These are phyloP conservation scores for Crithidia bombi DNA, from an alignment of 208 protist species.

Conservation along the genomic window DNA sequence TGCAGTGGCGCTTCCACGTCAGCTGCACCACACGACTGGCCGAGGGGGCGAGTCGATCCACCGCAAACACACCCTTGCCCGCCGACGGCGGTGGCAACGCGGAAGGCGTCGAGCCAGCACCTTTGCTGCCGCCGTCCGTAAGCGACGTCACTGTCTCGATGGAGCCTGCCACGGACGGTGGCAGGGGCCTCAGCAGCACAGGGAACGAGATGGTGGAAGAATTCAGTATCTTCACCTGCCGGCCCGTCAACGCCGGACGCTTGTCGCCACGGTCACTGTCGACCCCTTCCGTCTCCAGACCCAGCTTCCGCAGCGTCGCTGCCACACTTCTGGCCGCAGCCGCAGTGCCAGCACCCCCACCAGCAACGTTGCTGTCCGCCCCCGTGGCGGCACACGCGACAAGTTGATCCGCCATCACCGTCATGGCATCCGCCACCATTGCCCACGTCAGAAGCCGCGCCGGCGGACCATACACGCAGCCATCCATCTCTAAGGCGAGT, in stretches of 20 bases:
- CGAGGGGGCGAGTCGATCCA: neutral
- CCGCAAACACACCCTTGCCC: neutral
- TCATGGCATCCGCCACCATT: constrained; percentile 35
- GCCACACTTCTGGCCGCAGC: neutral
- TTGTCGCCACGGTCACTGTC: neutral
- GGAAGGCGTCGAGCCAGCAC: neutral
- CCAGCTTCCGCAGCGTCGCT: neutral
- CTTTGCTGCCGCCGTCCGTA: neutral
- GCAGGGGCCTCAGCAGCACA: constrained; percentile 12
- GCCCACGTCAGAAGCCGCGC: constrained; percentile 33
- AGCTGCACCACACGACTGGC: constrained; percentile 29
- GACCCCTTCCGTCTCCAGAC: neutral
- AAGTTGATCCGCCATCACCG: constrained; percentile 18
- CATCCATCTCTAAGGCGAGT: constrained; percentile 20
- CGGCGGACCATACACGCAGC: constrained; percentile 8
- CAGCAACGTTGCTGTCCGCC: neutral
- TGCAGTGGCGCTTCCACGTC: constrained; percentile 25
- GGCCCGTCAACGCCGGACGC: neutral
- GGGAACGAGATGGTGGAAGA: constrained; percentile 26
- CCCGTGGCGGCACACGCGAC: neutral
- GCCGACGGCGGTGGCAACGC: neutral
- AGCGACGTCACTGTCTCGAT: neutral
- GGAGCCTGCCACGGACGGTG: neutral
- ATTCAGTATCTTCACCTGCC: constrained; percentile 15
- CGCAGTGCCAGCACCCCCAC: neutral